Evolutionary conservation across 768 basidiomycete genomes (phyloP).

Genomic region (Amanita rubescens): DNA sequence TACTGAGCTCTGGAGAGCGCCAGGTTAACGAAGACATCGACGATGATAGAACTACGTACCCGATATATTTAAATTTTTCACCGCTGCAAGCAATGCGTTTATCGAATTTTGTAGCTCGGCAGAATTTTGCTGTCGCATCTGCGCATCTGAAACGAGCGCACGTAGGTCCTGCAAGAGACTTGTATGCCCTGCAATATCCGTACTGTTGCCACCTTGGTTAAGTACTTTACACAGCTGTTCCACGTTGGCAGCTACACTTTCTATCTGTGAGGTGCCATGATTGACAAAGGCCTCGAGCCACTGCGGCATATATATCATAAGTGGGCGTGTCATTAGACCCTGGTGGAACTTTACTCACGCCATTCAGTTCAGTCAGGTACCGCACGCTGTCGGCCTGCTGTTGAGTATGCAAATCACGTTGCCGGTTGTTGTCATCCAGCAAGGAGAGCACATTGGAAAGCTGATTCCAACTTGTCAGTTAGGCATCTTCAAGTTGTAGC

Average conservation of each 20-base stretch:
- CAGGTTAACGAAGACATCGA: background rate
- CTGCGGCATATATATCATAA: slow-evolving; percentile 29
- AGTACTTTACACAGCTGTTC: slow-evolving; percentile 53
- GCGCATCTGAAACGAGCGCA: slow-evolving; percentile 25
- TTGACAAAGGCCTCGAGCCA: slow-evolving; percentile 84
- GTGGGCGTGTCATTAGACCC: background rate
- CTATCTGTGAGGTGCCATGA: slow-evolving; percentile 67
- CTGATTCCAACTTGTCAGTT: slow-evolving; percentile 14
- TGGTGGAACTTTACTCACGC: slow-evolving; percentile 29
- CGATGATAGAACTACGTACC: slow-evolving; percentile 6
- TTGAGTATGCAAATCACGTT: slow-evolving; percentile 42
- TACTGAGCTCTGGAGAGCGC: slow-evolving; percentile 39
- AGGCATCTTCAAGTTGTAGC: background rate
- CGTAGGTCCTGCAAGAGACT: slow-evolving; percentile 30
- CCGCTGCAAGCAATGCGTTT: slow-evolving; percentile 26
- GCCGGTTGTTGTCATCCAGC: slow-evolving; percentile 40
- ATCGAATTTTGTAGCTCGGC: slow-evolving; percentile 33
- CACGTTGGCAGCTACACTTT: slow-evolving; percentile 50
- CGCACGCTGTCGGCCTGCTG: slow-evolving; percentile 71
- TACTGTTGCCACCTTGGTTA: slow-evolving; percentile 13
- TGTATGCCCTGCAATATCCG: slow-evolving; percentile 9
- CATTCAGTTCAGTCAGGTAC: slow-evolving; percentile 73
- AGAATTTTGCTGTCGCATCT: slow-evolving; percentile 28
- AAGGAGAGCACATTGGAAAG: slow-evolving; percentile 39
- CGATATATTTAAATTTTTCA: slow-evolving; percentile 16